These are phyloP conservation scores for Apostasia ramifera DNA, from an alignment of 106 monocot species.

Conservation along the genomic window DNA sequence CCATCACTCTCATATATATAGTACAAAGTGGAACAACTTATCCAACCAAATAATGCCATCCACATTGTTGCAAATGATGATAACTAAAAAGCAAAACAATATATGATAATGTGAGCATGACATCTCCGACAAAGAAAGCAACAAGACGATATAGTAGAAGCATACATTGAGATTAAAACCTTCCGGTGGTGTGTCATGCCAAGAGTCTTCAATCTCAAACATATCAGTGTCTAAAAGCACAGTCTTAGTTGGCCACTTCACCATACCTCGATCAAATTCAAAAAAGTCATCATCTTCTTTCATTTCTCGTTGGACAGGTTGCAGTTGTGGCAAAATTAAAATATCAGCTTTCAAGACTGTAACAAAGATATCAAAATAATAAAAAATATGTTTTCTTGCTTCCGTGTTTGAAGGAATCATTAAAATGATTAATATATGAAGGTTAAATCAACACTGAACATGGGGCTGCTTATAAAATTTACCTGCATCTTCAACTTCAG, in stretches of 20 bases:
- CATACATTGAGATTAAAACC: constrained; percentile 71
- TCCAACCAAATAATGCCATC: constrained; percentile 85
- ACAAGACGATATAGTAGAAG: not conserved
- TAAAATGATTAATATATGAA: not conserved
- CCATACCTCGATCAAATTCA: constrained; percentile 32
- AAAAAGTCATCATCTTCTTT: constrained; percentile 31
- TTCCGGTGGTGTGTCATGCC: constrained; percentile 92
- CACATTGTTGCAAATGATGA: constrained; percentile 89
- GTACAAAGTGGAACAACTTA: constrained; percentile 73
- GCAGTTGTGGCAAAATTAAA: constrained; percentile 49
- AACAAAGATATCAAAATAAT: constrained; percentile 2
- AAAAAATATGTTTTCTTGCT: no score
- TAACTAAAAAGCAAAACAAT: constrained; percentile 37
- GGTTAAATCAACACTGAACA: not conserved
- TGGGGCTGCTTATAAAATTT: not conserved
- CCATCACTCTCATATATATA: constrained; percentile 70
- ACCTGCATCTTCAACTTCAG: constrained; percentile 74
- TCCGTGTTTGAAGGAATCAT: no score
- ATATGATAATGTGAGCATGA: constrained; percentile 2
- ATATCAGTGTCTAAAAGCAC: constrained; percentile 83
- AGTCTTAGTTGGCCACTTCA: constrained; percentile 92
- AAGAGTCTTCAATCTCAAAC: constrained; percentile 86
- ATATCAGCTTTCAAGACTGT: constrained; percentile 71
- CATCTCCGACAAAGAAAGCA: not conserved
- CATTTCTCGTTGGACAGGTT: constrained; percentile 7